phyloP scores from a whole-genome alignment of 164 flowering plant species.

The Dillenia suffruticosa region DNA sequence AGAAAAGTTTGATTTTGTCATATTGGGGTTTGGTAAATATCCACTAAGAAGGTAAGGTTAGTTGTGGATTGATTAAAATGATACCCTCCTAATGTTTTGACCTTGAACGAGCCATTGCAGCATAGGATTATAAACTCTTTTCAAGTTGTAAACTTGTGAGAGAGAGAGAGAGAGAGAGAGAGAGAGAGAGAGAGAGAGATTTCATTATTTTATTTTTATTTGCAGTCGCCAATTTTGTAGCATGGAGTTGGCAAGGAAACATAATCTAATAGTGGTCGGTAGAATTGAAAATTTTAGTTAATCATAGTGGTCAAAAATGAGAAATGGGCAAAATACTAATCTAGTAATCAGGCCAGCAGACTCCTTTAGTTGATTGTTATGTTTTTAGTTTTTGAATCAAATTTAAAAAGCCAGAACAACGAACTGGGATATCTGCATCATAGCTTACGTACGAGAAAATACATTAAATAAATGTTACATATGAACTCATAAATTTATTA shows the following conservation, averaged over 20 bases:
- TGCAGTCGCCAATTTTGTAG: too few relatives aligned
- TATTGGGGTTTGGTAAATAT: conserved; percentile 2
- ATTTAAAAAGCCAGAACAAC: too few relatives aligned
- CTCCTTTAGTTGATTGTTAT: too few relatives aligned
- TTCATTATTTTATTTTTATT: background rate
- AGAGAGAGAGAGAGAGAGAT: background rate
- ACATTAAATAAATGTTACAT: too few relatives aligned
- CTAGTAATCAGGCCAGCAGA: too few relatives aligned
- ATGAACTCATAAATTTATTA: too few relatives aligned
- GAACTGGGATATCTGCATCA: too few relatives aligned
- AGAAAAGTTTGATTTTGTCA: background rate
- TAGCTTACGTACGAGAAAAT: too few relatives aligned
- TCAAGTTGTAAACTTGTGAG: background rate
- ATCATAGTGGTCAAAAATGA: too few relatives aligned
- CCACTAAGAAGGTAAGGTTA: background rate
- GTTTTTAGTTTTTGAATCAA: too few relatives aligned
- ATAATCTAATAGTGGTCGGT: background rate
- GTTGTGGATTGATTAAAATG: background rate
- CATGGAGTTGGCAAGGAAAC: background rate
- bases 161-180: background rate
- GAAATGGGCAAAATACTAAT: too few relatives aligned
- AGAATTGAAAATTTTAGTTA: too few relatives aligned
- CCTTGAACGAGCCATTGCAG: background rate
- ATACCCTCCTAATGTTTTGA: background rate
- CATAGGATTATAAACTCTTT: background rate